Conservation (phyloP, 148 eudicot genomes). For the Rhododendron vialii region DNA sequence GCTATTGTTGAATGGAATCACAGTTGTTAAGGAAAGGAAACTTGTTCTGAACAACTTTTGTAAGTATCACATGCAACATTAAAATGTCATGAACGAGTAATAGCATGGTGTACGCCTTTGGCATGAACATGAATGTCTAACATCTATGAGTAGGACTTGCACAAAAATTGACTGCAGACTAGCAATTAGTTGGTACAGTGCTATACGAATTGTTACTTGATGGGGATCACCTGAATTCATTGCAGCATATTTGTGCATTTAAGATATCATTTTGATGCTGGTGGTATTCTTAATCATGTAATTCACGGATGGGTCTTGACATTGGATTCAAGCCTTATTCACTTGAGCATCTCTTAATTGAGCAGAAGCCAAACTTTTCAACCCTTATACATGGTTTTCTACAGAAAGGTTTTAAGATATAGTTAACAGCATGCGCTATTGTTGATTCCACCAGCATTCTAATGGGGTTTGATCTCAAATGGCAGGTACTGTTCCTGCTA, state of each 20-base stretch:
- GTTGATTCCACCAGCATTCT: not conserved
- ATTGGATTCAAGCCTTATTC: not conserved
- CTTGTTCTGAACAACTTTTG: not conserved
- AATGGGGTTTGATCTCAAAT: not conserved
- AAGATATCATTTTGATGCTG: not conserved
- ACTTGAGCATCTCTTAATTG: not conserved
- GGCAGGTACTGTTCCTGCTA: slow-evolving; percentile 91
- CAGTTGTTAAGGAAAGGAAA: not conserved
- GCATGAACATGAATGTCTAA: not conserved
- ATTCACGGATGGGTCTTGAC: not conserved
- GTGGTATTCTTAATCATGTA: not conserved
- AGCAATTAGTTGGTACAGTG: not conserved
- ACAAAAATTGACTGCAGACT: not conserved
- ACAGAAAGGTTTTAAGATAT: not conserved
- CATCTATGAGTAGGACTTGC: not conserved
- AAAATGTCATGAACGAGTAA: not conserved
- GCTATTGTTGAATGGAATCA: not conserved
- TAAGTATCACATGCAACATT: not conserved
- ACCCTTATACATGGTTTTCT: not conserved
- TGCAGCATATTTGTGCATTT: not conserved
- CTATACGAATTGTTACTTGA: not conserved
- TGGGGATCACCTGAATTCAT: not conserved
- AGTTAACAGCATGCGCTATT: not conserved
- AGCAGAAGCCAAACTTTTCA: not conserved
- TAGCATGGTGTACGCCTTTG: not conserved